Base-by-base conservation (phyloP, 2,329 filamentous ascomycete species). In the Xylariaceae sp. region DNA sequence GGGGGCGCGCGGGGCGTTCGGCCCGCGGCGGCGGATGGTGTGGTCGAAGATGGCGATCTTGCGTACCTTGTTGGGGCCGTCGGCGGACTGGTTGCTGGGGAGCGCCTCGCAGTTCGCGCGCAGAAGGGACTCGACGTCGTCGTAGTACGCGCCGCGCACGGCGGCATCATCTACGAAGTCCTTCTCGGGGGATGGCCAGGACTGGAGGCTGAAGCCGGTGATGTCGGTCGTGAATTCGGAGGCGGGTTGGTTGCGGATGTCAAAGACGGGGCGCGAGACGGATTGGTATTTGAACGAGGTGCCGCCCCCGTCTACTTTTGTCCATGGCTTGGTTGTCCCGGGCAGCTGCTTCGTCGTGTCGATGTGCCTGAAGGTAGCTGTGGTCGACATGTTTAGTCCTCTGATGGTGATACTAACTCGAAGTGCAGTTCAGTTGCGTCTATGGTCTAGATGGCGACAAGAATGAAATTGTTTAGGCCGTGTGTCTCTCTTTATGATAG, bases 1-100 rank as follows among this genome's bases (percentile, higher is more conserved):
- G 0, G 86, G 86, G 58, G 81, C 80, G 5, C 86, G 76, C 0
- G 83, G 76, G 0, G 83, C 73, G 1, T 72, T 67, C n/a, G 79
- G 77, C 1, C 74, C 68, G 18, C 78, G 72, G 6, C 79, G 72
- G 1, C 86, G 79, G 60, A 89, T 85, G 0, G 86, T 88, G 67
- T 89, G 86, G 68, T 89, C 86, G 65, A 89, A 89, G 54, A 88
- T 85, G 55, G 83, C 76, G 10, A 89, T 58, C 53, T 62, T 63
- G 43, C 55, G 58, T 37, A 66, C 58, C 16, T 47, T 51, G 21
- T 59, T 59, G 8, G 19, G 49, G 6, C 61, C 51, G 19, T 16
- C 50, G 7, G 19, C 36, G 18, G 26, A 21, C 16, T 40, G 15
- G 29, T 56, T 59, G 30, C 49, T 61, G 3, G 77, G 73, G 0